Evolutionary conservation across 441 rosid genomes (phyloP).

Genomic region (Francoa sonchifolia): DNA sequence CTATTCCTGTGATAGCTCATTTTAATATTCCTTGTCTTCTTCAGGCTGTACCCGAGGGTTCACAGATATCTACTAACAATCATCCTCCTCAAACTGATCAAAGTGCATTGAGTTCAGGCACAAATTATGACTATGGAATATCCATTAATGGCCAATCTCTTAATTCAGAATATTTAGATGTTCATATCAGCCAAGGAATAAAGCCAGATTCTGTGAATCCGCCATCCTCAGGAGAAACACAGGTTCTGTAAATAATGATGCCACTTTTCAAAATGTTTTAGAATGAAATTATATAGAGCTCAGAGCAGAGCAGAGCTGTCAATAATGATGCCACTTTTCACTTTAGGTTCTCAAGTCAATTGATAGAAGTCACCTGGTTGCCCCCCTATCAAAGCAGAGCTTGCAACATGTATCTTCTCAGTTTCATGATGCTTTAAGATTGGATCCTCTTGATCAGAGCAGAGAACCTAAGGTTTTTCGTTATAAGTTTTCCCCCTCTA

Average conservation of each 20-base stretch:
- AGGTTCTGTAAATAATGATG: constrained; percentile 29
- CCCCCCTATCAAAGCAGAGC: constrained; percentile 34
- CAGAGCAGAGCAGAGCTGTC: neutral
- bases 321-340: neutral
- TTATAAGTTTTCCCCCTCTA: constrained; percentile 2
- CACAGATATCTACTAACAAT: constrained; percentile 35
- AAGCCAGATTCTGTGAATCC: constrained; percentile 34
- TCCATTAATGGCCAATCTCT: constrained; percentile 44
- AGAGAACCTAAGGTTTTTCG: constrained; percentile 32
- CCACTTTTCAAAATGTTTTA: neutral
- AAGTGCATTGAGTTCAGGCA: constrained; percentile 31
- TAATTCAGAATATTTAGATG: constrained; percentile 42
- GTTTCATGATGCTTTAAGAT: constrained; percentile 34
- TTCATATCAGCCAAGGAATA: constrained; percentile 32
- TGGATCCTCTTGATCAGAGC: constrained; percentile 27
- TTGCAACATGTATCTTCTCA: constrained; percentile 51
- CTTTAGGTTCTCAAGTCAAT: constrained; percentile 44
- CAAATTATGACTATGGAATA: constrained; percentile 41
- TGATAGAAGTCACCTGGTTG: constrained; percentile 33
- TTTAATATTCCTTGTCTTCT: constrained; percentile 7
- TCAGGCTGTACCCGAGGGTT: constrained; percentile 48
- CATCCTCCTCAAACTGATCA: constrained; percentile 46
- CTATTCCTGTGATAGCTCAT: constrained; percentile 1
- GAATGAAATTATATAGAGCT: neutral
- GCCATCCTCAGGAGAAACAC: constrained; percentile 39